Evolutionary conservation across 2,329 filamentous ascomycete genomes (phyloP).

Genomic region (Cercospora sp.): DNA sequence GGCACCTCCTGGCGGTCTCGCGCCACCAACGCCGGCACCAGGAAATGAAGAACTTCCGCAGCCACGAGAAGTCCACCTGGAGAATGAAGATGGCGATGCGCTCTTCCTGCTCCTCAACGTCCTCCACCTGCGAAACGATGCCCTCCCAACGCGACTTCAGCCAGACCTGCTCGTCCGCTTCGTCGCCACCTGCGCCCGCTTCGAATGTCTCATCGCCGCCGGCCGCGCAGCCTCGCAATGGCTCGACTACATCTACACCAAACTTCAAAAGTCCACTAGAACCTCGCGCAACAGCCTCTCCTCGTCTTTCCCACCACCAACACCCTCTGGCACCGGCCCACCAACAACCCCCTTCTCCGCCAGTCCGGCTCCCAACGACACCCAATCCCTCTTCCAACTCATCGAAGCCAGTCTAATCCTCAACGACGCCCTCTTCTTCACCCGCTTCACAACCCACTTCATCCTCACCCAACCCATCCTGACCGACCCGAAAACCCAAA

Average conservation of each 20-base stretch:
- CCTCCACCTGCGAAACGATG: slow-evolving; percentile 33
- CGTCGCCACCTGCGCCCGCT: slow-evolving; percentile 26
- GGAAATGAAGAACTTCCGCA: slow-evolving; percentile 6
- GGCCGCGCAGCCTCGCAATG: slow-evolving; percentile 28
- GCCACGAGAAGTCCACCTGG: slow-evolving; percentile 21
- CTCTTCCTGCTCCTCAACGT: slow-evolving; percentile 33
- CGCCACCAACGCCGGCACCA: neutral
- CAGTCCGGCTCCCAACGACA: slow-evolving; percentile 6
- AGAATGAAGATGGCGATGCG: slow-evolving; percentile 29
- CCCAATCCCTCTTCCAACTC: slow-evolving; percentile 22
- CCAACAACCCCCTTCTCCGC: slow-evolving; percentile 11
- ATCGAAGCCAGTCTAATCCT: slow-evolving; percentile 32
- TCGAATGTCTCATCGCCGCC: slow-evolving; percentile 31
- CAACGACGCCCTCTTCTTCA: slow-evolving; percentile 35
- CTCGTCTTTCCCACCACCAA: neutral
- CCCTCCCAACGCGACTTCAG: slow-evolving; percentile 28
- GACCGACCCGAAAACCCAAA: slow-evolving; percentile 2
- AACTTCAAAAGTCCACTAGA: neutral
- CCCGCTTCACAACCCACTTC: slow-evolving; percentile 33
- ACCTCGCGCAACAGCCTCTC: neutral
- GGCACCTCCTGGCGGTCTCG: neutral
- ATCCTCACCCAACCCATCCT: slow-evolving; percentile 20
- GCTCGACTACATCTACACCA: slow-evolving; percentile 35
- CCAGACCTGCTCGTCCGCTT: slow-evolving; percentile 28
- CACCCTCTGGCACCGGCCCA: neutral